Conservation (phyloP, 768 basidiomycete species). For the Termitomyces sp. region DNA sequence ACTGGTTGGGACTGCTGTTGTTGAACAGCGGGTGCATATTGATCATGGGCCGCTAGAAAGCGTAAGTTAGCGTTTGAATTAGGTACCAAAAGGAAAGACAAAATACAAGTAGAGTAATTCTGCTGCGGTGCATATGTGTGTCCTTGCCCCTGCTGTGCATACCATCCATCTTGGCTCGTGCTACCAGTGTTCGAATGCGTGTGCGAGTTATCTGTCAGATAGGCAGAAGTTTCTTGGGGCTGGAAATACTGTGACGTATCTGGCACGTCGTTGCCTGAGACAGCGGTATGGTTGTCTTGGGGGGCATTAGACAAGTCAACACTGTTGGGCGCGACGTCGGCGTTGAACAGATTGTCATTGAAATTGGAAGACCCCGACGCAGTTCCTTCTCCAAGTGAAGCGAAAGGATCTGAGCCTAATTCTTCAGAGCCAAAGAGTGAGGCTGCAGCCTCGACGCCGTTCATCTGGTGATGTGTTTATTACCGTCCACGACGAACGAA, state of each 20-base stretch:
- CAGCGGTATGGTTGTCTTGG: background rate
- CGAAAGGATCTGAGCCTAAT: slow-evolving; percentile 56
- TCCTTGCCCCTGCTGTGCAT: slow-evolving; percentile 21
- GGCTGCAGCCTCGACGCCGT: slow-evolving; percentile 70
- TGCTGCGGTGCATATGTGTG: slow-evolving; percentile 18
- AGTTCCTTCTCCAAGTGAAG: slow-evolving; percentile 39
- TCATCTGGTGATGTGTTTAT: slow-evolving; percentile 34
- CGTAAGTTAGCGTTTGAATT: background rate
- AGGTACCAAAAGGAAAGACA: background rate
- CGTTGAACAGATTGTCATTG: slow-evolving; percentile 13
- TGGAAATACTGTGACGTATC: slow-evolving; percentile 17
- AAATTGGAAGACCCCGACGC: slow-evolving; percentile 16
- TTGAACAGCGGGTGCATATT: slow-evolving; percentile 3
- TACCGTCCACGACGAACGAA: slow-evolving; percentile 4
- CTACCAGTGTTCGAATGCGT: slow-evolving; percentile 2
- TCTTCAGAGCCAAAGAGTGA: slow-evolving; percentile 74
- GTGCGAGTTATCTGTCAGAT: slow-evolving; percentile 5
- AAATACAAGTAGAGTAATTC: slow-evolving; percentile 6
- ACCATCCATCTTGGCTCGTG: slow-evolving; percentile 22
- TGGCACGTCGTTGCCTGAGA: background rate
- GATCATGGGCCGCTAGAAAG: slow-evolving; percentile 6
- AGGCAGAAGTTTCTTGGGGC: slow-evolving; percentile 7
- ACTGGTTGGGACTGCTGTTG: slow-evolving; percentile 1
- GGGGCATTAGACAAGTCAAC: slow-evolving; percentile 4
- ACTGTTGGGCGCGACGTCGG: slow-evolving; percentile 5